phyloP scores from a whole-genome alignment of 2,329 filamentous ascomycete genomes.

The Alternaria consortialis region DNA sequence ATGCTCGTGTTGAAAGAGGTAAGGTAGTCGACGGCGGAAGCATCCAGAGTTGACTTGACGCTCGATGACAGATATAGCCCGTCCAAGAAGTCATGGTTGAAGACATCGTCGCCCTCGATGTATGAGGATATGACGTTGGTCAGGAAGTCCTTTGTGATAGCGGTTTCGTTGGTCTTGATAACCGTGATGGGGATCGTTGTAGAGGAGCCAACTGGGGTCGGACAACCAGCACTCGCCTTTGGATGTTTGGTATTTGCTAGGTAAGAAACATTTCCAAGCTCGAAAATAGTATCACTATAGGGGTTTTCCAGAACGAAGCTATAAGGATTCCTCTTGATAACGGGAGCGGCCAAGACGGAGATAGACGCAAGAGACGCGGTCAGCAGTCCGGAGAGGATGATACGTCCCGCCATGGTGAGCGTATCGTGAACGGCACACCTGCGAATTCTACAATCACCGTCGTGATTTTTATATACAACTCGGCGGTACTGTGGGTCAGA shows the following conservation, averaged over 20 bases:
- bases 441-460: not conserved
- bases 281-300: constrained; percentile 47
- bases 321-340: constrained; percentile 32
- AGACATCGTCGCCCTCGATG: constrained; percentile 49
- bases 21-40: constrained; percentile 31
- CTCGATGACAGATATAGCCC: constrained; percentile 43
- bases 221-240: constrained; percentile 25
- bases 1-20: constrained; percentile 24
- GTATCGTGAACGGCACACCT: not conserved
- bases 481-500: not conserved
- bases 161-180: constrained; percentile 40
- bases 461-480: not conserved
- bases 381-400: constrained; percentile 14
- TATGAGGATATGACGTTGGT: constrained; percentile 44
- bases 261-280: constrained; percentile 50
- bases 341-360: constrained; percentile 19
- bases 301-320: constrained; percentile 27
- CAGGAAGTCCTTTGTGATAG: constrained; percentile 41
- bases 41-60: constrained; percentile 29
- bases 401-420: constrained; percentile 19
- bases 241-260: constrained; percentile 49
- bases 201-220: constrained; percentile 6
- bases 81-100: constrained; percentile 48
- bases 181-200: constrained; percentile 38
- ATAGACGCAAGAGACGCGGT: constrained; percentile 18